Evolutionary conservation across 495 filamentous ascomycete species (phyloP), one percentile per base, ranked within the genome.

Genomic region (Polyplosphaeria fusca): DNA sequence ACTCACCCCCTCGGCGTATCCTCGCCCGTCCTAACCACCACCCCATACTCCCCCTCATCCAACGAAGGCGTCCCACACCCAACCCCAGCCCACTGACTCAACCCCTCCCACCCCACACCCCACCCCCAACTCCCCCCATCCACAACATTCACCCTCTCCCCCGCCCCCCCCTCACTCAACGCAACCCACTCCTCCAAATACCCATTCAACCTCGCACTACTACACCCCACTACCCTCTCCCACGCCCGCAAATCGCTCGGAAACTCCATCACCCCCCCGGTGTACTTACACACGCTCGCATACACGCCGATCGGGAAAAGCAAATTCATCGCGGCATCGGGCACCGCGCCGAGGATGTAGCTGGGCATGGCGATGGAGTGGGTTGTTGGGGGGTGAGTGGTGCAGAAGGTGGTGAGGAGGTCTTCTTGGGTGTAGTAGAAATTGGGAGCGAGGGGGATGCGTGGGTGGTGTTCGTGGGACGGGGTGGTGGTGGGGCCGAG

Each of bases 381-480:
- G 24, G 30, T 14, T 7, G 52, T 28, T 5, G 71, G 65, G 35
- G 43, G 28, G 28, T 68, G 48, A 1, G 63, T 55, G 1, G 44
- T 35, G 60, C 71, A 74, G 60, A 66, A 82, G 2, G 55, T 26
- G 5, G 40, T 49, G 0, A 80, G 62, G 20, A 67, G 41, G 55
- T 81, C 75, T 68, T 82, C 75, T 67, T 81, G 78, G 2, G 63
- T 58, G 62, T 77, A 79, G 70, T 81, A 81, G 66, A 80, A 81
- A 65, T 81, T 82, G 11, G 66, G 68, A 46, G 72, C 73, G 5
- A 74, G 67, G 2, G 57, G 28, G 19, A 78, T 62, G 4, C 77
- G 73, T 4, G 73, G 71, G 60, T 76, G 71, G 30, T 63, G 64
- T 63, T 82, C 78, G 47, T 73, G 68, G 47, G 72, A 69, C 0